phyloP scores from a whole-genome alignment of 192 early-diverging fungal genomes.

The Coemansia sp. region DNA sequence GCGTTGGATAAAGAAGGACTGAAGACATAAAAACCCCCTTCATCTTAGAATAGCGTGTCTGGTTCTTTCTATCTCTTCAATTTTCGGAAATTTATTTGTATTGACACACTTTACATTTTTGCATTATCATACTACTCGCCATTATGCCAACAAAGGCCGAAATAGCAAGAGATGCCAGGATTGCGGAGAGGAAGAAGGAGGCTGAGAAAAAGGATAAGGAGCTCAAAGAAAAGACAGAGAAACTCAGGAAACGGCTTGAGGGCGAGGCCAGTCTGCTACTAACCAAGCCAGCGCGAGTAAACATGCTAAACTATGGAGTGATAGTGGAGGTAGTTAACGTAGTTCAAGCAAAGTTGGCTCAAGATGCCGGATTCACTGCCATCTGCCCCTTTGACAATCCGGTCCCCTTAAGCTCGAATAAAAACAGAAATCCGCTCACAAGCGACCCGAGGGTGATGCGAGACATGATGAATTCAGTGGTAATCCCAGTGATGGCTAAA shows the following conservation, averaged over 20 bases:
- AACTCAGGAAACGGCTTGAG: neutral
- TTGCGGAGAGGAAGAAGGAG: neutral
- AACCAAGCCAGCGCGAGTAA: neutral
- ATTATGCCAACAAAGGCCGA: neutral
- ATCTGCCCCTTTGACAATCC: neutral
- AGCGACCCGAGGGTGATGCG: conserved; percentile 2
- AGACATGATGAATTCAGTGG: neutral
- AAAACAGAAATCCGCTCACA: neutral
- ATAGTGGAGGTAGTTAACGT: neutral
- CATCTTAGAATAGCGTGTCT: neutral
- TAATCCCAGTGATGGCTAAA: conserved; percentile 11
- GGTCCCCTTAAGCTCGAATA: neutral
- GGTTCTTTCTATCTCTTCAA: neutral
- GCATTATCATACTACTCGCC: neutral
- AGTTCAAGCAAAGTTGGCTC: neutral
- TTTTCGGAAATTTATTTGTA: no score
- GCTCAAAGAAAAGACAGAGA: neutral
- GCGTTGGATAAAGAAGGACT: no score
- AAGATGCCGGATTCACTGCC: neutral
- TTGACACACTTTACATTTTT: no score
- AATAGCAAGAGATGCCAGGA: neutral
- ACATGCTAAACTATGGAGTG: neutral
- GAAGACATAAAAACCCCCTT: no score
- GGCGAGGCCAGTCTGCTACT: neutral
- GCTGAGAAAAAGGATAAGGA: neutral